Percentiles rank a stretch among this genome's conserved stretches.
Conservation (phyloP, 768 basidiomycete genomes). For the Hebeloma cylindrosporum region DNA sequence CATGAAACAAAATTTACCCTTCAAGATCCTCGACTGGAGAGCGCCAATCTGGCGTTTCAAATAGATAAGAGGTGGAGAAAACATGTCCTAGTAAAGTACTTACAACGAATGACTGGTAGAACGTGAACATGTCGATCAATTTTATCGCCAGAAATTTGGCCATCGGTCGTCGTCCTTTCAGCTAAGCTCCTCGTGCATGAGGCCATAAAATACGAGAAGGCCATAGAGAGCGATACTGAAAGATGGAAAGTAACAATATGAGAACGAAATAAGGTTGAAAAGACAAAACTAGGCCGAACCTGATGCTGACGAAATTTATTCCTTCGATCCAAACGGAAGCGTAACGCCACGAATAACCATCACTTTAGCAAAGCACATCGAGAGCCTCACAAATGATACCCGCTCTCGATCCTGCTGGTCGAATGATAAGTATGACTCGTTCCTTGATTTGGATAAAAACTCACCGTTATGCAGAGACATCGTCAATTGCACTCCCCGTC, state of each 20-base stretch:
- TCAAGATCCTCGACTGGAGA: constrained; percentile 4
- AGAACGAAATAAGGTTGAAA: not conserved
- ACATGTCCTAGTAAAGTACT: constrained; percentile 23
- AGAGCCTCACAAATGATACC: constrained; percentile 77
- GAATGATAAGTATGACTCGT: too few relatives aligned
- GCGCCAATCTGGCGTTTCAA: constrained; percentile 6
- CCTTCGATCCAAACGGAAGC: constrained; percentile 71
- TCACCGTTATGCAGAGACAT: too few relatives aligned
- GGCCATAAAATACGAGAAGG: constrained; percentile 76
- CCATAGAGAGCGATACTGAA: constrained; percentile 87
- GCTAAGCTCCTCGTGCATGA: constrained; percentile 80
- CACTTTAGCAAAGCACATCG: constrained; percentile 67
- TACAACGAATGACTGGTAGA: constrained; percentile 81
- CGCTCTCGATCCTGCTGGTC: constrained; percentile 64
- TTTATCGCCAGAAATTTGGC: constrained; percentile 89
- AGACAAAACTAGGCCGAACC: constrained; percentile 44
- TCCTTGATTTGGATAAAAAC: too few relatives aligned
- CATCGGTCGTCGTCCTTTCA: constrained; percentile 72
- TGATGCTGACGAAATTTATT: constrained; percentile 81
- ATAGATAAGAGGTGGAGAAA: not conserved
- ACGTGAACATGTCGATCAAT: constrained; percentile 83
- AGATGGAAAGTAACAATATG: not conserved
- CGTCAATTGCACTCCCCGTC: too few relatives aligned
- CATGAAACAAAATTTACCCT: too few relatives aligned
- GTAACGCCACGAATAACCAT: constrained; percentile 55